Evolutionary conservation across 129 eudicot genomes (phyloP), one percentile per base, ranked within the genome.

Genomic region (Kitagawia praeruptora): DNA sequence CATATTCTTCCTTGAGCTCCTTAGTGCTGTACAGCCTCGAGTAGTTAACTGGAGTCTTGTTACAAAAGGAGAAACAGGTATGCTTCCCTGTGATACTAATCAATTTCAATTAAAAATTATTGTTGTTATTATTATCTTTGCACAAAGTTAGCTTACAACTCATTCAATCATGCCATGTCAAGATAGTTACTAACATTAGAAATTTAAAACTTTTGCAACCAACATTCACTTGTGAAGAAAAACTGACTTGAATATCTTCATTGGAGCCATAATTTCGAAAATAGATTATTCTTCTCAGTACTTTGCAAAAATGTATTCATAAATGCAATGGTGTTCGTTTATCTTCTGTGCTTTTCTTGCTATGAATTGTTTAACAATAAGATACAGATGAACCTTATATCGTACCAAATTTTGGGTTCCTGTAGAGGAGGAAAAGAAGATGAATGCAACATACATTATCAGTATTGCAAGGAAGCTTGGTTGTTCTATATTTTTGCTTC

Each of bases 381-480:
- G 19, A 64, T 64, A 23, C 11, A 56, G 28, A 23, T 56, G 28
- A n/a, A 23, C 66, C 14, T 58, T 74, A 14, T 9, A 34, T 34
- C 0, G 10, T 69, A 14, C 15, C n/a, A 69, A 69, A 4, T 56
- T 25, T 73, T 83, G 71, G 45, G 51, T 6, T 48, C 44, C 12
- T 79, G 45, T 76, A 94, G 98, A 94, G 81, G 98, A 91, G 86
- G 97, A 92, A 92, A 92, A 94, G 87, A 91, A 89, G 93, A 94
- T 94, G 98, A 94, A 94, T 78, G 98, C 98, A 80, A 89, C 97
- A 76, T 94, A 94, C 77, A 88, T 94, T 78, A 94, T 94, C 87
- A 94, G 98, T 79, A 85, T 91, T 21, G 98, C 98, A 44, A 88
- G 98, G 87, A 94, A 94, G 84, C 93, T 94, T 39, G 98, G 98